Evolutionary conservation across 2,329 filamentous ascomycete species (phyloP).

Genomic region (Aspergillus ibericus): DNA sequence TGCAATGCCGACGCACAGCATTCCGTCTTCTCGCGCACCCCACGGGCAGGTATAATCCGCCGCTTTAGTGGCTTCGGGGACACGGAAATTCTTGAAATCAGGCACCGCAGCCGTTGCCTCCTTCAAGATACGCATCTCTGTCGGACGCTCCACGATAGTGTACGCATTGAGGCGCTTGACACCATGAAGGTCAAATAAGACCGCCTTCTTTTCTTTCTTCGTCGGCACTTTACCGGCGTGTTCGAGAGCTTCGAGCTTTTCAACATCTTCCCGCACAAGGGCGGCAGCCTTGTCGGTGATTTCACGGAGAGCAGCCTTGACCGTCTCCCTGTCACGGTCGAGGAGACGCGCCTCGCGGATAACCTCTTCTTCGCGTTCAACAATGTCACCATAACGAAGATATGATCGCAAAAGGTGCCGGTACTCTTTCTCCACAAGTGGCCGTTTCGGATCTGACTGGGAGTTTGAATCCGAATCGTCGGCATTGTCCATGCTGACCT

Average conservation of each 20-base stretch:
- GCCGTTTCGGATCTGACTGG: conserved; percentile 77
- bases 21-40: conserved; percentile 92
- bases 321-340: conserved; percentile 77
- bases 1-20: conserved; percentile 92
- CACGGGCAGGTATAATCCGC: conserved; percentile 89
- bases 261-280: conserved; percentile 72
- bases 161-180: conserved; percentile 95
- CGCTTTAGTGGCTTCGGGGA: conserved; percentile 87
- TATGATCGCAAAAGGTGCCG: conserved; percentile 88
- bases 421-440: conserved; percentile 87
- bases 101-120: conserved; percentile 64
- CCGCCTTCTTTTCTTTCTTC: conserved; percentile 97
- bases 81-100: conserved; percentile 77
- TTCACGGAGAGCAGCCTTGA: conserved; percentile 73
- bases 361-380: conserved; percentile 84
- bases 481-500: conserved; percentile 64
- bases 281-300: conserved; percentile 70
- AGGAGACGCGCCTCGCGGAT: conserved; percentile 80
- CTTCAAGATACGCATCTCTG: conserved; percentile 81
- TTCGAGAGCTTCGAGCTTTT: conserved; percentile 64
- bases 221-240: conserved; percentile 76
- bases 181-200: conserved; percentile 89
- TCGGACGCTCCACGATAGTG: conserved; percentile 86
- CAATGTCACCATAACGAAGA: conserved; percentile 85
- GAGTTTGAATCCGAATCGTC: conserved; percentile 67